These are phyloP conservation scores for Blastobotrys apis DNA, from an alignment of 1,139 yeast species.

Conservation along the genomic window DNA sequence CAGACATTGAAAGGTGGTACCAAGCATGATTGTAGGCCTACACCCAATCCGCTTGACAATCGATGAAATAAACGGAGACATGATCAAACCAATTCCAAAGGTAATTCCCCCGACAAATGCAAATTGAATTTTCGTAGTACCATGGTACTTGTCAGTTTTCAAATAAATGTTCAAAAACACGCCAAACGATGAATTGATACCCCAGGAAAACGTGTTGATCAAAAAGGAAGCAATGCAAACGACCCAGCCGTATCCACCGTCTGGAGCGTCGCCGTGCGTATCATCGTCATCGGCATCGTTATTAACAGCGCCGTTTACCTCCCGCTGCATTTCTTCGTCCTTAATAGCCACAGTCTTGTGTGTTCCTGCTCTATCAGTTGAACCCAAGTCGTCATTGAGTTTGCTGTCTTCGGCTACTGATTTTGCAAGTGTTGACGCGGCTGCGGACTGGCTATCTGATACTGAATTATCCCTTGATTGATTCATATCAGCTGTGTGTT, in stretches of 20 bases:
- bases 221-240: constrained; percentile 52
- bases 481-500: no score
- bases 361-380: no score
- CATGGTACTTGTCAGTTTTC: constrained; percentile 46
- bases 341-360: no score
- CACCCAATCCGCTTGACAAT: constrained; percentile 39
- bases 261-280: constrained; percentile 36
- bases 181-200: constrained; percentile 66
- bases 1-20: constrained; percentile 48
- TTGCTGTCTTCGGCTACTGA: no score
- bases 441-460: no score
- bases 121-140: constrained; percentile 55
- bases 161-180: constrained; percentile 60
- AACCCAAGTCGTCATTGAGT: no score
- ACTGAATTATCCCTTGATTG: no score
- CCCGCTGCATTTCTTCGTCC: no score
- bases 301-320: not conserved
- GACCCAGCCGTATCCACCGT: constrained; percentile 71
- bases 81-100: constrained; percentile 52
- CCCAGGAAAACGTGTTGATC: constrained; percentile 65
- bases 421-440: no score
- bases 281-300: not conserved
- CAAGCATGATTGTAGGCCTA: constrained; percentile 43
- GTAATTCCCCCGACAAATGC: constrained; percentile 69
- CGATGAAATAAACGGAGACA: constrained; percentile 51